A percentile compares a stretch with the other conserved stretches of the same genome.
phyloP scores from a whole-genome alignment of 352 stramenopile genomes.

The Phytophthora rubi region DNA sequence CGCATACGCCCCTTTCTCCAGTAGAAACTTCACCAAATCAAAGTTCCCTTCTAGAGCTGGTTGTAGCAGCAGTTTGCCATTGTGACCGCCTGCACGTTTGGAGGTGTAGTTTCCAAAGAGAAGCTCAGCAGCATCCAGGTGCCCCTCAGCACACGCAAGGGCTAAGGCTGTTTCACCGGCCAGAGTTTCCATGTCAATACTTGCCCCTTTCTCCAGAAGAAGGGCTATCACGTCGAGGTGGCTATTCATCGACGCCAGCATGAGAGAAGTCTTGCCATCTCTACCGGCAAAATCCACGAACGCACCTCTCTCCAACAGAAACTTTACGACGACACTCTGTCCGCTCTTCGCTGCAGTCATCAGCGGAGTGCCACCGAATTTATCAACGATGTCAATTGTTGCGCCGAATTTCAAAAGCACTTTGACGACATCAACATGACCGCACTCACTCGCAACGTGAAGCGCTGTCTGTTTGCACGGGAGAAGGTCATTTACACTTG shows the following conservation, averaged over 20 bases:
- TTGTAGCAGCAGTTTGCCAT: neutral
- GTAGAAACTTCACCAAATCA: neutral
- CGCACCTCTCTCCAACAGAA: neutral
- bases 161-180: neutral
- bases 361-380: neutral
- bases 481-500: neutral
- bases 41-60: neutral
- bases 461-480: neutral
- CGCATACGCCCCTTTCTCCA: neutral
- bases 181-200: neutral
- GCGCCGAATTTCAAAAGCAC: neutral
- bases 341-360: neutral
- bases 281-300: neutral
- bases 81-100: neutral
- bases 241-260: neutral
- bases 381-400: neutral
- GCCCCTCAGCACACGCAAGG: neutral
- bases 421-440: neutral
- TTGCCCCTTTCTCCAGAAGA: neutral
- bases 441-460: neutral
- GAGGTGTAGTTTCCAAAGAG: neutral
- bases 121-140: neutral
- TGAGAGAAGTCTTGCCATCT: neutral
- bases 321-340: neutral
- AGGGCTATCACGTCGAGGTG: neutral